Conservation (phyloP, 148 eudicot genomes). For the Mesembryanthemum crystallinum region DNA sequence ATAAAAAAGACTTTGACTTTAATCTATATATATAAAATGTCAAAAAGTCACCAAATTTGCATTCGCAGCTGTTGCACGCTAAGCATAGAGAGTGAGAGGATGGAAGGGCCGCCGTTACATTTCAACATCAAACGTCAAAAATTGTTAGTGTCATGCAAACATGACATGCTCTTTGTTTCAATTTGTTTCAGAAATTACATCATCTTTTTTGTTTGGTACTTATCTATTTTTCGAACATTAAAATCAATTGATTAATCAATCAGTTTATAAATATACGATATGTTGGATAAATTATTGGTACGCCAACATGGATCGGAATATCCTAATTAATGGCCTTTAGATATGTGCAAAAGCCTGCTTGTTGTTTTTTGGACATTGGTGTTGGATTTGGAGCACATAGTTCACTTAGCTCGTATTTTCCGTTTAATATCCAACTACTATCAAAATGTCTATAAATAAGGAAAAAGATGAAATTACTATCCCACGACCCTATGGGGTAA, state of each 20-base stretch:
- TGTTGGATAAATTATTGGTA: too few relatives aligned
- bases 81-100: slow-evolving; percentile 1
- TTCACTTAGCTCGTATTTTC: too few relatives aligned
- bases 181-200: slow-evolving; percentile 3
- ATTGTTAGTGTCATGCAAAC: slow-evolving; percentile 1
- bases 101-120: background rate
- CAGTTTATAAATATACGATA: too few relatives aligned
- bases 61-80: slow-evolving; percentile 18
- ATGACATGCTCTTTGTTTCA: background rate
- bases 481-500: too few relatives aligned
- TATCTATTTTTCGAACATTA: background rate
- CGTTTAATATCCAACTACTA: too few relatives aligned
- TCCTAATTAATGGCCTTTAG: too few relatives aligned
- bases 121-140: slow-evolving; percentile 7
- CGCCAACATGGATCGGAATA: too few relatives aligned
- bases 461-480: too few relatives aligned
- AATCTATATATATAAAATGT: background rate
- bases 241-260: background rate
- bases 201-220: background rate
- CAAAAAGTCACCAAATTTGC: background rate
- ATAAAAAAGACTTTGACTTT: slow-evolving; percentile 10
- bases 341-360: too few relatives aligned
- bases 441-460: too few relatives aligned
- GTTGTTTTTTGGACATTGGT: too few relatives aligned
- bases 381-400: too few relatives aligned